These are phyloP conservation scores for Brasilioporus rufonigricans DNA, from an alignment of 768 basidiomycete species.

Conservation along the genomic window DNA sequence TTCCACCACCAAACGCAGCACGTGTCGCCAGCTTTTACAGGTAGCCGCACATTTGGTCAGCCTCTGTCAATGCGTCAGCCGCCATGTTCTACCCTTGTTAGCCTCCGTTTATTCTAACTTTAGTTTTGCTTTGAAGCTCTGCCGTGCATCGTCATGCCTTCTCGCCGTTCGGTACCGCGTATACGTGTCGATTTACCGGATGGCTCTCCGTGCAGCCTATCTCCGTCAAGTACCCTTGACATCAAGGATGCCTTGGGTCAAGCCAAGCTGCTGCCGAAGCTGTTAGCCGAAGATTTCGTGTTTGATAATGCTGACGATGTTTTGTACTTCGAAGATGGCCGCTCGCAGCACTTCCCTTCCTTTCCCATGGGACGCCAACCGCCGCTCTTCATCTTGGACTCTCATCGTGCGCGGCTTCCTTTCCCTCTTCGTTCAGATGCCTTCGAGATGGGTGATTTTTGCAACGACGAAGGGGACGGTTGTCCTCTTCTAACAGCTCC, in stretches of 20 bases:
- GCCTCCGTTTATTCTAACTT: slow-evolving; percentile 8
- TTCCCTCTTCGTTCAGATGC: slow-evolving; percentile 21
- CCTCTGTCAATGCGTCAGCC: slow-evolving; percentile 25
- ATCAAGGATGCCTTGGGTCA: slow-evolving; percentile 22
- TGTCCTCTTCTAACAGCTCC: slow-evolving; percentile 27
- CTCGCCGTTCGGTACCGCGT: slow-evolving; percentile 16
- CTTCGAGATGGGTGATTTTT: slow-evolving; percentile 20
- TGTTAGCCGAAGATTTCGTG: slow-evolving; percentile 24
- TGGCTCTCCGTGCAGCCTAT: slow-evolving; percentile 8
- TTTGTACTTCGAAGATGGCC: slow-evolving; percentile 10
- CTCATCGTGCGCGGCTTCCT: slow-evolving; percentile 22
- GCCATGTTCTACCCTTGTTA: slow-evolving; percentile 2
- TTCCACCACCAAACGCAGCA: background rate
- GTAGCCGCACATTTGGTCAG: slow-evolving; percentile 14
- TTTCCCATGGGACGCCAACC: slow-evolving; percentile 30
- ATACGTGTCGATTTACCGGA: slow-evolving; percentile 22
- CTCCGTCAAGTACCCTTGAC: slow-evolving; percentile 27
- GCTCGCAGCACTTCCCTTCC: slow-evolving; percentile 26
- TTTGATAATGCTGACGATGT: slow-evolving; percentile 13
- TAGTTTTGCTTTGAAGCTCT: slow-evolving; percentile 3
- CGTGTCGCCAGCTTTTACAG: background rate
- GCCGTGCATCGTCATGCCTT: slow-evolving; percentile 17
- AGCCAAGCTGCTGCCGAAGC: slow-evolving; percentile 10
- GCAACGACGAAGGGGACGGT: slow-evolving; percentile 15
- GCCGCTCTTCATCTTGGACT: slow-evolving; percentile 27